Conservation (phyloP, 2,329 filamentous ascomycete species). For the Epichloe sibirici region DNA sequence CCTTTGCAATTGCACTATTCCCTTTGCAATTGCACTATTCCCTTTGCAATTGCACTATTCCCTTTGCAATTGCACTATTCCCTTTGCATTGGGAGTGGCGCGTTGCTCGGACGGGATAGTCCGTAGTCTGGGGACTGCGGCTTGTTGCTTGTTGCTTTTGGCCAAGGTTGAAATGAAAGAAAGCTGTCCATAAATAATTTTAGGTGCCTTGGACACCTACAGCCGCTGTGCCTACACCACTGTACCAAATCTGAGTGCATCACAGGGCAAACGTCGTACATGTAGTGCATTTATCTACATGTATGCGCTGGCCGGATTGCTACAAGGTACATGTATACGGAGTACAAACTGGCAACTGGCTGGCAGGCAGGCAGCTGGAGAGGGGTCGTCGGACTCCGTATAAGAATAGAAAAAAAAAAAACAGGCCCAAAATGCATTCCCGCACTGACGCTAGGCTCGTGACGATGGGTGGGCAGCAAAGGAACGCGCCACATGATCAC, state of each 20-base stretch:
- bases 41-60: no score
- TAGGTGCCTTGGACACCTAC: no score
- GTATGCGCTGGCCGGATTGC: no score
- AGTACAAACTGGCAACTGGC: no score
- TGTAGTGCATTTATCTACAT: no score
- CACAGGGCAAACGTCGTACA: no score
- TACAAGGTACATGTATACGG: no score
- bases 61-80: neutral
- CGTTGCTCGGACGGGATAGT: neutral
- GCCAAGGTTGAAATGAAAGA: neutral
- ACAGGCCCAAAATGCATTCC: neutral
- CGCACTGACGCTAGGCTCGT: neutral
- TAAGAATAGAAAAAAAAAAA: neutral
- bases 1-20: no score
- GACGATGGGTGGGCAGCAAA: neutral
- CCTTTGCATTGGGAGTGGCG: neutral
- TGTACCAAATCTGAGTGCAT: no score
- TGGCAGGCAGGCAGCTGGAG: neutral
- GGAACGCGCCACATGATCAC: neutral
- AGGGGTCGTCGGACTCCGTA: neutral
- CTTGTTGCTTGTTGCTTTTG: neutral
- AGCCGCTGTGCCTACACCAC: no score
- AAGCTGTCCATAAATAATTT: no score
- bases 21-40: neutral
- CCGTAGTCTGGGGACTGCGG: no score